These are phyloP conservation scores for Exophiala alcalophila DNA, from an alignment of 2,329 filamentous ascomycete genomes.

Conservation along the genomic window DNA sequence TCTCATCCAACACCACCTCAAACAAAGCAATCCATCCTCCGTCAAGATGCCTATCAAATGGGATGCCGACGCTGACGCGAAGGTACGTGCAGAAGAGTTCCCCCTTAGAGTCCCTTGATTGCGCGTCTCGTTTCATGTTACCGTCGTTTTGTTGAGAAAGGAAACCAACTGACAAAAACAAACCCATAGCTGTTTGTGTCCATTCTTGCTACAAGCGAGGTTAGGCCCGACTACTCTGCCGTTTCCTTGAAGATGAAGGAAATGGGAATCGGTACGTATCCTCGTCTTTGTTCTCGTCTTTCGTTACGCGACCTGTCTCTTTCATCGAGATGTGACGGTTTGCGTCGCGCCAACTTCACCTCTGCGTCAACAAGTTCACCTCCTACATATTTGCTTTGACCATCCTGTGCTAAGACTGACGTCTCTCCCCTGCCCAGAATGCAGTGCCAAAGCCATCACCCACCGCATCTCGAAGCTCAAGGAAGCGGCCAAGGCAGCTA, in stretches of 20 bases:
- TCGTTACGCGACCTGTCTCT: neutral
- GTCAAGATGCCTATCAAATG: constrained; percentile 24
- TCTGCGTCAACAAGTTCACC: neutral
- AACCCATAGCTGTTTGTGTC: neutral
- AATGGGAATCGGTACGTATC: constrained; percentile 1
- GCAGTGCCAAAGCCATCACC: constrained; percentile 18
- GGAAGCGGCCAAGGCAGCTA: constrained; percentile 5
- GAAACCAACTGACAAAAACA: neutral
- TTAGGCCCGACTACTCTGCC: neutral
- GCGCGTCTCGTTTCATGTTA: neutral
- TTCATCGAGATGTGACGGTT: neutral
- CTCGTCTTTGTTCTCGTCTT: neutral
- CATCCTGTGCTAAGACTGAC: neutral
- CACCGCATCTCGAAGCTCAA: constrained; percentile 10
- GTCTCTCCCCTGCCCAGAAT: constrained; percentile 8
- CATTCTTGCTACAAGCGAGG: neutral
- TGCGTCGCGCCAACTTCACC: neutral
- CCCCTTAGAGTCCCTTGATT: neutral
- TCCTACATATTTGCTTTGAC: neutral
- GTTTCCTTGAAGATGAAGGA: constrained; percentile 4
- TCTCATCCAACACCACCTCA: neutral
- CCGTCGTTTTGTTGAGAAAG: neutral
- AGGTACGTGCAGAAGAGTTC: constrained; percentile 10
- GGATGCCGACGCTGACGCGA: constrained; percentile 18
- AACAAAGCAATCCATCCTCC: constrained; percentile 1